Evolutionary conservation across 345 rosid species (phyloP).

Genomic region (Syzygium grande): DNA sequence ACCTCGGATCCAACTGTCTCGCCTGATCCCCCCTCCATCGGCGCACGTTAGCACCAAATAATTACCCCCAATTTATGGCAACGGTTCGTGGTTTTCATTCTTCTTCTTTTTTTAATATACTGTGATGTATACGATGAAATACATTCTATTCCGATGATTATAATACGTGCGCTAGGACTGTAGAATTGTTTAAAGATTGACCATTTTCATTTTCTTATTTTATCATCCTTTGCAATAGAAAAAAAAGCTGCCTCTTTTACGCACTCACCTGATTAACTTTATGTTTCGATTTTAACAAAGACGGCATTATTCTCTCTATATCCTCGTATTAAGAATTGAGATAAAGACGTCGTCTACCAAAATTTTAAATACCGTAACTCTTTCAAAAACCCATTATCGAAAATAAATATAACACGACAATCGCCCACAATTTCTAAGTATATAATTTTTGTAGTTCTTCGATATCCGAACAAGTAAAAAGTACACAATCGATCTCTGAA

Average conservation of each 20-base stretch:
- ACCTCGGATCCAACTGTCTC: not conserved
- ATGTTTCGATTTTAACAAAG: not conserved
- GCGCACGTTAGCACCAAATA: conserved; percentile 11
- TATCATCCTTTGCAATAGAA: not conserved
- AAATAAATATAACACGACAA: not conserved
- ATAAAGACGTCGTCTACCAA: rapidly evolving
- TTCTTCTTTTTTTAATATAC: too few relatives aligned
- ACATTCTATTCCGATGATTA: not conserved
- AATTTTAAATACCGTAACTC: not conserved
- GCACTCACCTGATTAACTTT: not conserved
- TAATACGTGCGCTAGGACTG: not conserved
- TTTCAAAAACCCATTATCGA: rapidly evolving
- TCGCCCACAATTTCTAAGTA: not conserved
- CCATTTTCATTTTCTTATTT: not conserved
- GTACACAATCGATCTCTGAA: rapidly evolving
- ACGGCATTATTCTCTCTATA: too few relatives aligned
- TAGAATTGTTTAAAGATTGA: not conserved
- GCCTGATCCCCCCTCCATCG: not conserved
- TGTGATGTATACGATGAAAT: not conserved
- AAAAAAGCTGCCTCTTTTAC: not conserved
- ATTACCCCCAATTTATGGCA: not conserved
- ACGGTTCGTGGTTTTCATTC: too few relatives aligned
- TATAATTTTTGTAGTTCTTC: not conserved
- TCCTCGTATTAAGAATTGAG: not conserved
- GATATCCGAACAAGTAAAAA: rapidly evolving